Percentiles rank a stretch among this genome's conserved stretches.
phyloP scores from a whole-genome alignment of 1,284 basidiomycete genomes.

The Malassezia nana region DNA sequence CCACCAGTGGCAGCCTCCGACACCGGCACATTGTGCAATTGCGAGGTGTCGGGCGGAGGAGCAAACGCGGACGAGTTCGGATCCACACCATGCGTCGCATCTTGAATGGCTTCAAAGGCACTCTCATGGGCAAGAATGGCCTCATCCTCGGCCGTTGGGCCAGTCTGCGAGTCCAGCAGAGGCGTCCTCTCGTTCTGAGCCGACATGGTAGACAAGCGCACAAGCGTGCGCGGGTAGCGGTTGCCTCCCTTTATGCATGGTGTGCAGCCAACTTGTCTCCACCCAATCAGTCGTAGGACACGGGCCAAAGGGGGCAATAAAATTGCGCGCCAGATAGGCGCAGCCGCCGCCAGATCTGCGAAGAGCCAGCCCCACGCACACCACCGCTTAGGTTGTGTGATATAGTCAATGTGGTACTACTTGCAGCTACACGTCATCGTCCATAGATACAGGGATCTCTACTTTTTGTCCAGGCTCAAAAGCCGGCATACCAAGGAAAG shows the following conservation, averaged over 20 bases:
- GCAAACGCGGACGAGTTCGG: conserved; percentile 44
- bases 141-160: conserved; percentile 25
- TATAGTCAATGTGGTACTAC: not conserved
- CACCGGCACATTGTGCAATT: conserved; percentile 25
- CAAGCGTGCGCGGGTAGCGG: not conserved
- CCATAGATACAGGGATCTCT: conserved; percentile 52
- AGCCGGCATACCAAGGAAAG: conserved; percentile 87
- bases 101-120: conserved; percentile 38
- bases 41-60: conserved; percentile 37
- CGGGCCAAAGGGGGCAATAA: not conserved
- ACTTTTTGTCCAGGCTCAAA: conserved; percentile 98
- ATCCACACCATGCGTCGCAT: conserved; percentile 41
- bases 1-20: conserved; percentile 24
- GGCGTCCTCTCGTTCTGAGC: conserved; percentile 25
- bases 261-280: not conserved
- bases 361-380: no score
- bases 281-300: not conserved
- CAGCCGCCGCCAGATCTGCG: no score
- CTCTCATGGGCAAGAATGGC: conserved; percentile 40
- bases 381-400: no score
- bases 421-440: conserved; percentile 30
- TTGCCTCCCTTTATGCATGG: not conserved
- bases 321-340: not conserved
- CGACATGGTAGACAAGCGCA: conserved; percentile 1
- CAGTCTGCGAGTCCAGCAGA: conserved; percentile 21